phyloP scores from a whole-genome alignment of 148 eudicot species.

The Nepenthes gracilis region DNA sequence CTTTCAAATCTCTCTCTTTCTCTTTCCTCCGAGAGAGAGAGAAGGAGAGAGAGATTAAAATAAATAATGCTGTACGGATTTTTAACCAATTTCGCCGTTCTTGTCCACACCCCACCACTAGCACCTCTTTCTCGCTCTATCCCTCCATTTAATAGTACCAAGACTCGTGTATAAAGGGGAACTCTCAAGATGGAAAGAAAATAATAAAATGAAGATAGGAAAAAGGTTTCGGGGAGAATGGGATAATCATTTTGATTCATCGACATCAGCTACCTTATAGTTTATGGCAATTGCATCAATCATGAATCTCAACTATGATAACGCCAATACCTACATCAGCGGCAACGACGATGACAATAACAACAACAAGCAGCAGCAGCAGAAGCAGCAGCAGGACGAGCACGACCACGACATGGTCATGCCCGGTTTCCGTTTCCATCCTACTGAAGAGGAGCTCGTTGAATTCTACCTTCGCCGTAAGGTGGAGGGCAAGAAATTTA shows the following conservation, averaged over 20 bases:
- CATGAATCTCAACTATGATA: constrained; percentile 39
- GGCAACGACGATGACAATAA: constrained; percentile 1
- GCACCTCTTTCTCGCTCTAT: too few relatives aligned
- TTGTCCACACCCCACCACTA: too few relatives aligned
- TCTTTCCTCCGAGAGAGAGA: constrained; percentile 3
- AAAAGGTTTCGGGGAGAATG: background rate
- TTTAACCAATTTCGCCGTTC: too few relatives aligned
- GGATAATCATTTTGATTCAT: background rate
- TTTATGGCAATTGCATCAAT: constrained; percentile 61
- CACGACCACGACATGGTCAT: constrained; percentile 78
- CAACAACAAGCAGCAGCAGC: constrained; percentile 5
- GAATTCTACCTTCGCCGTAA: constrained; percentile 98
- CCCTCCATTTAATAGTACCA: too few relatives aligned
- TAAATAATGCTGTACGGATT: too few relatives aligned
- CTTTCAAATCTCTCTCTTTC: background rate
- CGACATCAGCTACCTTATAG: constrained; percentile 7
- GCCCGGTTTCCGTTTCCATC: constrained; percentile 94
- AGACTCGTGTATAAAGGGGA: too few relatives aligned
- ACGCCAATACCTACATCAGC: constrained; percentile 4
- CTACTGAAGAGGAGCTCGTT: constrained; percentile 84
- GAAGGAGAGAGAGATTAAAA: too few relatives aligned
- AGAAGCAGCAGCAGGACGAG: constrained; percentile 22
- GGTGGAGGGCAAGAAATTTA: constrained; percentile 88
- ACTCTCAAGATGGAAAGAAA: constrained; percentile 1
- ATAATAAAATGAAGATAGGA: constrained; percentile 3